Conservation (phyloP, 371 early-diverging fungal species). For the Rhizopus stolonifer region DNA sequence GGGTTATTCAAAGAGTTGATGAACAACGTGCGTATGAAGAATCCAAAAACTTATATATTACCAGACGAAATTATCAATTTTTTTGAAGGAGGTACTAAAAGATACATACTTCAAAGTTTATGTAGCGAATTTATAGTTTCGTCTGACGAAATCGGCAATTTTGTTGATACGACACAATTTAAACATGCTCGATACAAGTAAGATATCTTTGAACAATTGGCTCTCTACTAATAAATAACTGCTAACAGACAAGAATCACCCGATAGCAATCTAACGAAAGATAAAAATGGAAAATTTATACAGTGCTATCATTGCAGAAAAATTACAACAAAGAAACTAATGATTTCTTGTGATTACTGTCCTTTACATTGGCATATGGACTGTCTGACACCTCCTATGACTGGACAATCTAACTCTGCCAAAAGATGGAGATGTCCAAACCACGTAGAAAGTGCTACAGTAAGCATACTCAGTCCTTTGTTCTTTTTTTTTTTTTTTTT, state of each 20-base stretch:
- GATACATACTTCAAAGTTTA: no score
- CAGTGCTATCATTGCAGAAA: constrained; percentile 64
- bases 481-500: no score
- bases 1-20: constrained; percentile 40
- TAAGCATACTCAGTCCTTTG: constrained; percentile 10
- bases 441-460: constrained; percentile 72
- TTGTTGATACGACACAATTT: constrained; percentile 46
- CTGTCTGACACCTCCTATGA: constrained; percentile 77
- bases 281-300: constrained; percentile 53
- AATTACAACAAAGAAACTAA: constrained; percentile 51
- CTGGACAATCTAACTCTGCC: constrained; percentile 57
- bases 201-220: not conserved
- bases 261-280: constrained; percentile 35
- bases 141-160: constrained; percentile 59
- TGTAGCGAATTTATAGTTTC: constrained; percentile 33
- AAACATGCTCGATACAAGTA: constrained; percentile 39
- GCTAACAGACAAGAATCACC: constrained; percentile 27
- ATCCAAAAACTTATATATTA: constrained; percentile 49
- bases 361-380: constrained; percentile 84
- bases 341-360: constrained; percentile 86
- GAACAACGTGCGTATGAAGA: constrained; percentile 39
- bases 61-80: constrained; percentile 45
- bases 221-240: no score
- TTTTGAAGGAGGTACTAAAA: constrained; percentile 53
- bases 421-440: constrained; percentile 88